Evolutionary conservation across 257 asterid genomes (phyloP).

Genomic region (Euphrasia confusa): DNA sequence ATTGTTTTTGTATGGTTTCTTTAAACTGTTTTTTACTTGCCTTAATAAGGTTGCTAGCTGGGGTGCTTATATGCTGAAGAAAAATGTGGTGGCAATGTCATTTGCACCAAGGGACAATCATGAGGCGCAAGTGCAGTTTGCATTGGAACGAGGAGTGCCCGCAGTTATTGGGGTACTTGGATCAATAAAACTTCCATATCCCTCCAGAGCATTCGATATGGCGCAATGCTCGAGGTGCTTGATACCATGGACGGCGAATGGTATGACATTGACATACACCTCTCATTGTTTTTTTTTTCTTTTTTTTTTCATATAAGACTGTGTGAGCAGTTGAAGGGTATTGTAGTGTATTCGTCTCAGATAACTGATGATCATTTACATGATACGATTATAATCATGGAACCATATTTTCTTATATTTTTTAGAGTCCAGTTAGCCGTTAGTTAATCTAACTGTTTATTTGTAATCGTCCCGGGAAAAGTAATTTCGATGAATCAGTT

Average conservation of each 20-base stretch:
- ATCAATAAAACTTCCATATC: constrained; percentile 73
- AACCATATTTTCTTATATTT: too few species aligned
- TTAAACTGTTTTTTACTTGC: background rate
- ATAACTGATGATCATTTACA: background rate
- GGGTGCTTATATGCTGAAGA: constrained; percentile 91
- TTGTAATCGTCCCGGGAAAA: background rate
- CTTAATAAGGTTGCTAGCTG: constrained; percentile 78
- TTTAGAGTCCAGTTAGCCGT: too few species aligned
- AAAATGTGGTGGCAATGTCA: constrained; percentile 77
- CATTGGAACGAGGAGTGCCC: constrained; percentile 92
- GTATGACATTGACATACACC: constrained; percentile 31
- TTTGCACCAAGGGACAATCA: constrained; percentile 94
- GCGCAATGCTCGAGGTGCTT: constrained; percentile 95
- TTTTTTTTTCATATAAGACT: background rate
- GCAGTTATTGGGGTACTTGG: constrained; percentile 87
- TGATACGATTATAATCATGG: background rate
- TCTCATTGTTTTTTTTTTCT: background rate
- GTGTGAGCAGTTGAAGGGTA: constrained; percentile 1
- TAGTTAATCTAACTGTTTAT: background rate
- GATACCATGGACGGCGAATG: constrained; percentile 79
- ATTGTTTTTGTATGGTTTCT: constrained; percentile 6
- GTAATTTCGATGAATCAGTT: background rate
- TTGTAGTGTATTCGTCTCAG: constrained; percentile 3
- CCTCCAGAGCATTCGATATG: constrained; percentile 84
- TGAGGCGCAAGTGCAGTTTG: constrained; percentile 96